A percentile compares a stretch with the other conserved stretches of the same genome.
phyloP scores from a whole-genome alignment of 73 alveolate species.

The Paramecium bursaria region DNA sequence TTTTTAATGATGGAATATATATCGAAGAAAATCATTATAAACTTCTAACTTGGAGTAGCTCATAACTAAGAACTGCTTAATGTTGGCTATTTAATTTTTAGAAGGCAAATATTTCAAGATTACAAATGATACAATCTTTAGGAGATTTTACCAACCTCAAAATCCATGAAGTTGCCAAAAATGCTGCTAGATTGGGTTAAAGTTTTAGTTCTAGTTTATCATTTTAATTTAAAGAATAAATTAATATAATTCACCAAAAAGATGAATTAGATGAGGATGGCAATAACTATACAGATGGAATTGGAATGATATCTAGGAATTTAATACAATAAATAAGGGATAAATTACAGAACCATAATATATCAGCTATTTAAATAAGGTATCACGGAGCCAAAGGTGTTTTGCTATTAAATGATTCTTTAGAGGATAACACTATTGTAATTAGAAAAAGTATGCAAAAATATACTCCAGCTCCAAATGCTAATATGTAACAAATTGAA shows the following conservation, averaged over 20 bases:
- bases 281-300: conserved; percentile 82
- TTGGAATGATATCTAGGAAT: conserved; percentile 84
- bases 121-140: conserved; percentile 70
- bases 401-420: conserved; percentile 77
- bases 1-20: conserved; percentile 72
- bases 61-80: conserved; percentile 83
- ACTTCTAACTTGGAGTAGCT: conserved; percentile 86
- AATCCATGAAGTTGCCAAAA: conserved; percentile 75
- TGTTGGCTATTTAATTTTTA: conserved; percentile 86
- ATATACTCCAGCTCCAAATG: conserved; percentile 72
- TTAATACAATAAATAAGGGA: conserved; percentile 76
- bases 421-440: conserved; percentile 76
- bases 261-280: neutral
- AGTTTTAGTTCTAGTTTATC: conserved; percentile 86
- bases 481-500: conserved; percentile 69
- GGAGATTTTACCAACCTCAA: conserved; percentile 83
- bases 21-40: conserved; percentile 72
- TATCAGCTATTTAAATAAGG: conserved; percentile 86
- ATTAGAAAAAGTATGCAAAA: conserved; percentile 85
- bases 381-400: conserved; percentile 91
- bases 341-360: conserved; percentile 71
- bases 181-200: conserved; percentile 91
- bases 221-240: conserved; percentile 61
- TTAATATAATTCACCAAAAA: neutral
- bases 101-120: conserved; percentile 68